A percentile compares a stretch with the other conserved stretches of the same genome.
phyloP scores from a whole-genome alignment of 1,284 basidiomycete genomes.

The Quambalaria eucalypti region DNA sequence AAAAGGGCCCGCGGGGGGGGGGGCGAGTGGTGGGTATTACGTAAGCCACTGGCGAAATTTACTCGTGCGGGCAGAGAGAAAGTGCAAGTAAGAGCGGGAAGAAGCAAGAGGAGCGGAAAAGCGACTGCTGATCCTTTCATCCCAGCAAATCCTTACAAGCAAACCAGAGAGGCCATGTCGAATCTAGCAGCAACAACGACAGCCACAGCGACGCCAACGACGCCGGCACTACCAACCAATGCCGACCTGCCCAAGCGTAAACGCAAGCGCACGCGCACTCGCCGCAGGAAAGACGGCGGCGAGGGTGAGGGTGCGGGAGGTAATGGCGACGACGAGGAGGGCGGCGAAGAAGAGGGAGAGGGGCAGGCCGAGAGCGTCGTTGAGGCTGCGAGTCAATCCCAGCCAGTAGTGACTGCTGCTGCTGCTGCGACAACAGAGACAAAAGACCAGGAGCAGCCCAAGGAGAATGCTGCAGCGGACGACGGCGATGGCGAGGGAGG shows the following conservation, averaged over 20 bases:
- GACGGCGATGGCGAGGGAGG: neutral
- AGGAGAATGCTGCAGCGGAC: neutral
- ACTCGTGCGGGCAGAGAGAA: too few relatives aligned
- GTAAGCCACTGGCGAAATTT: too few relatives aligned
- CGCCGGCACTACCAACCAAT: neutral
- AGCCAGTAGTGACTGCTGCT: neutral
- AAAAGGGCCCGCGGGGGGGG: too few relatives aligned
- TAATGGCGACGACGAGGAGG: neutral
- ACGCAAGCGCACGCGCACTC: neutral
- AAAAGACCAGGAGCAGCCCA: neutral
- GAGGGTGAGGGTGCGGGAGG: neutral
- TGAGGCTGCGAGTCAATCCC: neutral
- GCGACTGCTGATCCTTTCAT: neutral
- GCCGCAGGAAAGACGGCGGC: too few relatives aligned
- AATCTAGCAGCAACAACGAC: too few relatives aligned
- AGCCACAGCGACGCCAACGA: neutral
- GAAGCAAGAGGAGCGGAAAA: neutral
- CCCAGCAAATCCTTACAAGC: neutral
- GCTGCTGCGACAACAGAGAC: neutral
- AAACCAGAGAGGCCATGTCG: neutral
- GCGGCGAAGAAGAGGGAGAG: neutral
- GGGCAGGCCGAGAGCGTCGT: neutral
- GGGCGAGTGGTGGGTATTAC: too few relatives aligned
- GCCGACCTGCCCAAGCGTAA: neutral
- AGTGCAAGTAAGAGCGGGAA: neutral